These are phyloP conservation scores for Rhizophagus prolifer DNA, from an alignment of 192 early-diverging fungal genomes.

Conservation along the genomic window DNA sequence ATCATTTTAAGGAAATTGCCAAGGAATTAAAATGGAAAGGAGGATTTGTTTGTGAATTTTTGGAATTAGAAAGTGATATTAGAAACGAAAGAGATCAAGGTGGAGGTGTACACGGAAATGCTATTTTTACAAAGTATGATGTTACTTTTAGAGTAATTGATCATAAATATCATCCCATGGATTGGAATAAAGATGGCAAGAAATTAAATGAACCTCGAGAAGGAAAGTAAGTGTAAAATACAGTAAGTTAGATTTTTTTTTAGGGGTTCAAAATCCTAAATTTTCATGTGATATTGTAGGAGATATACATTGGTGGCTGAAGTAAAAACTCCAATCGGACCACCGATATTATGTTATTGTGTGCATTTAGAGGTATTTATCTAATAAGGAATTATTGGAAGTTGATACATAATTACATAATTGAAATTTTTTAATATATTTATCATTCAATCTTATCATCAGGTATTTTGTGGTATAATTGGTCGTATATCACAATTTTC, in stretches of 20 bases:
- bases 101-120: slow-evolving; percentile 80
- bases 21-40: slow-evolving; percentile 58
- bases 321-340: slow-evolving; percentile 47
- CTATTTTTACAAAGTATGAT: slow-evolving; percentile 65
- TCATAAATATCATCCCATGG: slow-evolving; percentile 66
- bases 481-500: slow-evolving; percentile 66
- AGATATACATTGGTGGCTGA: slow-evolving; percentile 65
- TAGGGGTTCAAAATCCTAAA: slow-evolving; percentile 1
- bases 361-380: slow-evolving; percentile 65
- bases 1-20: slow-evolving; percentile 66
- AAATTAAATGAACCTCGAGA: slow-evolving; percentile 64
- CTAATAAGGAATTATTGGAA: background rate
- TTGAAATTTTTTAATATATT: background rate
- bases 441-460: background rate
- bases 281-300: slow-evolving; percentile 31
- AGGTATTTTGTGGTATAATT: slow-evolving; percentile 71
- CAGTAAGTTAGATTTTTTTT: background rate
- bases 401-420: background rate
- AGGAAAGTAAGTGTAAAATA: slow-evolving; percentile 45
- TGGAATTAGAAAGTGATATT: slow-evolving; percentile 63
- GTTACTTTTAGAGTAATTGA: slow-evolving; percentile 60
- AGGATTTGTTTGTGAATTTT: slow-evolving; percentile 72
- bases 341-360: slow-evolving; percentile 65
- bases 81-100: slow-evolving; percentile 62
- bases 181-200: slow-evolving; percentile 67